Conservation (phyloP, 768 basidiomycete species). For the Tephrocybe sp. region DNA sequence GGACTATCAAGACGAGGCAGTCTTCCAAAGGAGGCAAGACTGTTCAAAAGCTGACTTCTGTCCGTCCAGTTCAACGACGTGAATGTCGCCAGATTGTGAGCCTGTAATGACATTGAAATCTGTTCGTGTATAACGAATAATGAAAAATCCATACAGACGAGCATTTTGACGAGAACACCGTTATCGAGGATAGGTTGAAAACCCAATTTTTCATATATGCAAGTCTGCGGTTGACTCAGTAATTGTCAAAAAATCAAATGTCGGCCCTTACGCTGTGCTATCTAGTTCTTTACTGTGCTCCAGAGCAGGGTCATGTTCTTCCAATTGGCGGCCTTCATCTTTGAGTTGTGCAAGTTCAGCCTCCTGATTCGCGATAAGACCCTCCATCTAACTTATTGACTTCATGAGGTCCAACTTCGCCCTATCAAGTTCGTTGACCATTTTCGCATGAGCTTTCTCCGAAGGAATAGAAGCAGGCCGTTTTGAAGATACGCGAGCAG, state of each 20-base stretch:
- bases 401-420: slow-evolving; percentile 66
- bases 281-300: slow-evolving; percentile 72
- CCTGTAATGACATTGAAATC: slow-evolving; percentile 29
- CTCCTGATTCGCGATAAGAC: slow-evolving; percentile 61
- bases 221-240: slow-evolving; percentile 38
- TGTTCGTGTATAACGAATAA: neutral
- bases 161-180: slow-evolving; percentile 53
- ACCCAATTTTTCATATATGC: slow-evolving; percentile 68
- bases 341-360: slow-evolving; percentile 67
- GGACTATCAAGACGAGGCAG: slow-evolving; percentile 34
- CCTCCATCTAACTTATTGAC: slow-evolving; percentile 71
- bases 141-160: slow-evolving; percentile 51
- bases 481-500: slow-evolving; percentile 67
- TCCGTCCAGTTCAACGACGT: slow-evolving; percentile 35
- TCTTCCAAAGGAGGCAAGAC: slow-evolving; percentile 41
- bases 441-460: slow-evolving; percentile 54
- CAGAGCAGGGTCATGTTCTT: slow-evolving; percentile 67
- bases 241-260: neutral
- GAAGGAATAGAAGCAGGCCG: slow-evolving; percentile 71
- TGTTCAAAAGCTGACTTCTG: slow-evolving; percentile 33
- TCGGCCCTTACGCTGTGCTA: slow-evolving; percentile 55
- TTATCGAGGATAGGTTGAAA: slow-evolving; percentile 64
- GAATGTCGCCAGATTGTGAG: slow-evolving; percentile 44
- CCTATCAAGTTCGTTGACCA: slow-evolving; percentile 63
- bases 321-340: slow-evolving; percentile 57